phyloP scores from a whole-genome alignment of 352 stramenopile species.

The Albugo candida region DNA sequence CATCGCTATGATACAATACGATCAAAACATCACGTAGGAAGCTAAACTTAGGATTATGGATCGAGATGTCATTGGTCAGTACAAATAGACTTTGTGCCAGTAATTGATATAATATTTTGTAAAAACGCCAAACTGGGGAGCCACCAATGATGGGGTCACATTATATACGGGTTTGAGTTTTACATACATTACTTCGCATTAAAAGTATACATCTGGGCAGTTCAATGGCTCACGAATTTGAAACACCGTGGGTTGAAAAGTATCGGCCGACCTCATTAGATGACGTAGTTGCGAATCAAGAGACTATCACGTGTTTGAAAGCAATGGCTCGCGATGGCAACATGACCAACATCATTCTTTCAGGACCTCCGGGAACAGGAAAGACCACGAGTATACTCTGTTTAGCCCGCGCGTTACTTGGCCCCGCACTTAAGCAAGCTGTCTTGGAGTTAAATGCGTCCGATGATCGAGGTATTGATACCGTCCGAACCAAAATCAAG shows the following conservation, averaged over 20 bases:
- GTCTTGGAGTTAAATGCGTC: conserved; percentile 98
- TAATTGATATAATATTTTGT: too few relatives aligned
- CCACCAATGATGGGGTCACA: too few relatives aligned
- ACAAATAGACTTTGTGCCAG: too few relatives aligned
- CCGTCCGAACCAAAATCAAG: conserved; percentile 95
- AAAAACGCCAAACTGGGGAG: too few relatives aligned
- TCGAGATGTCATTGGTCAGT: too few relatives aligned
- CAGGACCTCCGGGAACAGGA: conserved; percentile 81
- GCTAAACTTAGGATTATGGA: too few relatives aligned
- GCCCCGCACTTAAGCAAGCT: conserved; percentile 58
- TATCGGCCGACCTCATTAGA: conserved; percentile 83
- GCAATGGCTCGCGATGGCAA: conserved; percentile 94
- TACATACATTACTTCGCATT: too few relatives aligned
- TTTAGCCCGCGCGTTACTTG: conserved; percentile 78
- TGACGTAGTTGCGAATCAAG: conserved; percentile 96
- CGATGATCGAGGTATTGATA: conserved; percentile 85
- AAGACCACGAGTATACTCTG: conserved; percentile 89
- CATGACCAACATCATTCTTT: conserved; percentile 97
- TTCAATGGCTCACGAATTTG: conserved; percentile 51
- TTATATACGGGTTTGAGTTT: too few relatives aligned
- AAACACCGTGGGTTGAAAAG: conserved; percentile 97
- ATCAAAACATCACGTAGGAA: too few relatives aligned
- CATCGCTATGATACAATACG: too few relatives aligned
- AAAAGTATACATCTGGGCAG: too few relatives aligned
- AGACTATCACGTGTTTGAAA: conserved; percentile 88